These are phyloP conservation scores for Phytophthora cryptogea DNA, from an alignment of 352 stramenopile genomes.

Conservation along the genomic window DNA sequence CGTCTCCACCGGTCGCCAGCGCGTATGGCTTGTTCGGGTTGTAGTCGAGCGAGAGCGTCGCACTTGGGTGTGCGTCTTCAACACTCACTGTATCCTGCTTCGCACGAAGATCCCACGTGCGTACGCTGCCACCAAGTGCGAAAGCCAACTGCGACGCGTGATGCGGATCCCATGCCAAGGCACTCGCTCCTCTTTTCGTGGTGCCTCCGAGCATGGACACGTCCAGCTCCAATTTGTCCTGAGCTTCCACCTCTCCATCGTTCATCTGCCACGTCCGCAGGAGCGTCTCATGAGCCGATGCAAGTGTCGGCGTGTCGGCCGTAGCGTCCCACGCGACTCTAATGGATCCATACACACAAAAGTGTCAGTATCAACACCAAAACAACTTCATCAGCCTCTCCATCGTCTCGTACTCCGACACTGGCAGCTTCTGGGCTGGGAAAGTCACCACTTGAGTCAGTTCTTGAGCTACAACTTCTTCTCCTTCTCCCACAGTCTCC, in stretches of 20 bases:
- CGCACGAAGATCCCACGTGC: constrained; percentile 74
- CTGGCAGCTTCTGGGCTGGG: constrained; percentile 45
- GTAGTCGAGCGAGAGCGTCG: constrained; percentile 93
- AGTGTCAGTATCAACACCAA: background rate
- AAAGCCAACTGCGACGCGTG: constrained; percentile 67
- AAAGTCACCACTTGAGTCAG: constrained; percentile 44
- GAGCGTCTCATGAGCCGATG: constrained; percentile 48
- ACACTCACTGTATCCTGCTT: constrained; percentile 50
- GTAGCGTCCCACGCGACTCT: constrained; percentile 53
- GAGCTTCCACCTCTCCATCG: constrained; percentile 31
- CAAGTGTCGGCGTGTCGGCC: constrained; percentile 27
- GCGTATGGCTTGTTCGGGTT: constrained; percentile 98
- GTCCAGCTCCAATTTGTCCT: constrained; percentile 58
- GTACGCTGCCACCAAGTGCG: constrained; percentile 61
- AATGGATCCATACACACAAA: background rate
- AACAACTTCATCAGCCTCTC: background rate
- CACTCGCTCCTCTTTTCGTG: constrained; percentile 28
- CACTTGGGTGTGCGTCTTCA: constrained; percentile 63
- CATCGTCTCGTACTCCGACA: constrained; percentile 42
- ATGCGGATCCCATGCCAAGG: constrained; percentile 86
- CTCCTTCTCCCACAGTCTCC: constrained; percentile 8
- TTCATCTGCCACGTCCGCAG: constrained; percentile 62
- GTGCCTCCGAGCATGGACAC: constrained; percentile 47
- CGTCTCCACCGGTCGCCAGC: constrained; percentile 91
- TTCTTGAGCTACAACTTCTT: constrained; percentile 20